Evolutionary conservation across 2,329 filamentous ascomycete species (phyloP).

Genomic region (Sphaerostilbella broomeana): DNA sequence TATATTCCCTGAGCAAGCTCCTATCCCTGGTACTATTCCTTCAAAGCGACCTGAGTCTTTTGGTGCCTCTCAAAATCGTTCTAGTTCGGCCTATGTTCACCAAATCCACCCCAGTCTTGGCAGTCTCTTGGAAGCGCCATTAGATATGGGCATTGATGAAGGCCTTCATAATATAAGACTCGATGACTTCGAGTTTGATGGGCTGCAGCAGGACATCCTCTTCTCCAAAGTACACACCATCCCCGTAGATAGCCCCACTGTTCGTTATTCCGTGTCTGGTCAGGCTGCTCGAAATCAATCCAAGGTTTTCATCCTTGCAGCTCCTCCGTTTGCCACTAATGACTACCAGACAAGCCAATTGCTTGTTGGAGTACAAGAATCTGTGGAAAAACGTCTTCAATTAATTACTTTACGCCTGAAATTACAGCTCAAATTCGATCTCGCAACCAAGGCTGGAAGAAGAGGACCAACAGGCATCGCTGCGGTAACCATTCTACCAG

Average conservation of each 20-base stretch:
- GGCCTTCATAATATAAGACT: conserved; percentile 67
- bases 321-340: conserved; percentile 49
- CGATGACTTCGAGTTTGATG: conserved; percentile 65
- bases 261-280: conserved; percentile 52
- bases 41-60: conserved; percentile 67
- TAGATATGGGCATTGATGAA: conserved; percentile 65
- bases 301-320: conserved; percentile 62
- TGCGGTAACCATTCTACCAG: conserved; percentile 27
- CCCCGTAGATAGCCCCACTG: conserved; percentile 52
- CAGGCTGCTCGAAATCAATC: conserved; percentile 48
- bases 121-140: conserved; percentile 60
- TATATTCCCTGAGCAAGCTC: conserved; percentile 65
- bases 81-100: conserved; percentile 38
- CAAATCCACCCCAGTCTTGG: conserved; percentile 46
- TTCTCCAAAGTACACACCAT: conserved; percentile 65
- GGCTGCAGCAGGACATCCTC: conserved; percentile 64
- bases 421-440: conserved; percentile 29
- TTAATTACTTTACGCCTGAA: conserved; percentile 58
- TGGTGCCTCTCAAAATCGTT: conserved; percentile 33
- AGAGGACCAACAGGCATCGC: conserved; percentile 18
- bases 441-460: conserved; percentile 16
- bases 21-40: conserved; percentile 33
- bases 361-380: conserved; percentile 64
- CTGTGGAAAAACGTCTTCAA: conserved; percentile 59
- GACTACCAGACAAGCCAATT: conserved; percentile 48